Percentiles rank a stretch among this genome's conserved stretches.
phyloP scores from a whole-genome alignment of 2,329 filamentous ascomycete species.

The Dothistroma septosporum region DNA sequence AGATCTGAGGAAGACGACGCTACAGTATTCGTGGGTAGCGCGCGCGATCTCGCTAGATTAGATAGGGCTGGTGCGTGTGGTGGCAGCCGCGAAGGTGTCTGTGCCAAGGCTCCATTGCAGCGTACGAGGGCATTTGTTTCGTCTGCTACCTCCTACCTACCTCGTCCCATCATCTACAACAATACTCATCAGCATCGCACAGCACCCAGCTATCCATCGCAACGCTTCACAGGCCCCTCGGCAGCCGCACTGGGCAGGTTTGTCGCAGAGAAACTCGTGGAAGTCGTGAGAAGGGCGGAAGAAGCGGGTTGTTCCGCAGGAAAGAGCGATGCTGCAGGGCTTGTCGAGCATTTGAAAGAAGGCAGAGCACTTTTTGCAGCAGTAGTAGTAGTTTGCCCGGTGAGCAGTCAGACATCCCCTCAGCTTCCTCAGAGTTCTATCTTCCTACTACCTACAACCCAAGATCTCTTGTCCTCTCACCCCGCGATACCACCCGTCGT shows the following conservation, averaged over 20 bases:
- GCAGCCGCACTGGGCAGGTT: not conserved
- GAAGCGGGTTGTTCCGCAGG: not conserved
- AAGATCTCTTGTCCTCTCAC: not conserved
- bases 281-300: not conserved
- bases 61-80: not conserved
- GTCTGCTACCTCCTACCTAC: not conserved
- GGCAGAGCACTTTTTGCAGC: constrained; percentile 1
- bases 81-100: not conserved
- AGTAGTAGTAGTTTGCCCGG: not conserved
- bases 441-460: not conserved
- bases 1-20: not conserved
- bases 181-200: not conserved
- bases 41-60: not conserved
- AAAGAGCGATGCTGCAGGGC: not conserved
- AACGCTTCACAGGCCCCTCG: not conserved
- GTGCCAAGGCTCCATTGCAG: constrained; percentile 5
- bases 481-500: not conserved
- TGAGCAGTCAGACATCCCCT: not conserved
- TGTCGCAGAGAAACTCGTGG: not conserved
- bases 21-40: not conserved
- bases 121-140: not conserved
- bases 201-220: not conserved
- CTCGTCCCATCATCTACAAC: not conserved
- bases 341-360: not conserved
- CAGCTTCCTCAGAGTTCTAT: not conserved